Base-by-base conservation (phyloP, 371 early-diverging fungal genomes). In the Fennellomyces sp. region DNA sequence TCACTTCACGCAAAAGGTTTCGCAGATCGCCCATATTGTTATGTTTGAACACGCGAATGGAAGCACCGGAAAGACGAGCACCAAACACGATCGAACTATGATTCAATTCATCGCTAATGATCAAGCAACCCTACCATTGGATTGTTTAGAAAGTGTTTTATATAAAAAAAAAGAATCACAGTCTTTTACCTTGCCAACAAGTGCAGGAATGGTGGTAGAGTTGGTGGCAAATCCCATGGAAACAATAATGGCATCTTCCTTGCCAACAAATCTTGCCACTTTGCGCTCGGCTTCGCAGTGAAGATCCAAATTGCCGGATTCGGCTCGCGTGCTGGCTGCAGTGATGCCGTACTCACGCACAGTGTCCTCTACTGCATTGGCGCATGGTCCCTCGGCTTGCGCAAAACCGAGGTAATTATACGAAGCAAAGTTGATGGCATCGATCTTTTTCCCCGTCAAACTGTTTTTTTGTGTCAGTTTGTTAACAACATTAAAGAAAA, bases 341-440 rank as follows among this genome's bases (percentile, higher is more conserved):
- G 81, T 73, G 49, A 90, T 76, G 28, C 95, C 95, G 63, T 86
- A 76, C 35, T 82, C 74, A 25, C 64, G 64, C 41, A 91, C 78
- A 2, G 87, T 72, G 26, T 86, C 79, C 68, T 97, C 91, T 4
- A 96, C 97, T 48, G 91, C 88, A 64, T 99, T 96, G 2, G 96
- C 94, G 64, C 97, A 97, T 10, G 92, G 90, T 3, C 97, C 97
- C 21, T 91, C 72, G 62, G 84, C 88, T 70, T 94, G 93, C 27
- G 97, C 96, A 80, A 99, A 99, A 2, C 99, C 99, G 35, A 99
- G 88, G 72, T 99, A 99, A 74, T 99, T 99, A 84, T 99, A 99
- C 17, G 98, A 98, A 13, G 97, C 94, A 66, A 99, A 81, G 73
- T 99, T 99, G 56, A 99, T 86, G 15, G 88, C 87, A 66, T 91